Evolutionary conservation across 768 basidiomycete genomes (phyloP).

Genomic region (Suillus alpinus): DNA sequence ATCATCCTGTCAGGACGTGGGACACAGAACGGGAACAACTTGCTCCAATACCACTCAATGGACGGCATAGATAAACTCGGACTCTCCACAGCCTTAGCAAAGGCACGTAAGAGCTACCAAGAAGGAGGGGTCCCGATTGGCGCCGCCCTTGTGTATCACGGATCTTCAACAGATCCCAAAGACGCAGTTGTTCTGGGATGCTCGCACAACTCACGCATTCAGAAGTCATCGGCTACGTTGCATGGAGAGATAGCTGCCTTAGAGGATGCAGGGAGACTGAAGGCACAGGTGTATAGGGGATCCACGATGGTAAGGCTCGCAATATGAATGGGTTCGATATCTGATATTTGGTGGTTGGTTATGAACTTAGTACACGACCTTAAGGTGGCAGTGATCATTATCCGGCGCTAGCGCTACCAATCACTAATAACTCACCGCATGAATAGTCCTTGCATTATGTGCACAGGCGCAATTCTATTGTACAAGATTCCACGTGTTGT

Average conservation of each 20-base stretch:
- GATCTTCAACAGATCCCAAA: slow-evolving; percentile 3
- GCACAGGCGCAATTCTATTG: slow-evolving; percentile 58
- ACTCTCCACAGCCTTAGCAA: slow-evolving; percentile 30
- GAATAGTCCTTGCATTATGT: slow-evolving; percentile 62
- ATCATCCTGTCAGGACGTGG: neutral
- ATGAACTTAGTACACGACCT: slow-evolving; percentile 33
- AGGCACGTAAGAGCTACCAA: slow-evolving; percentile 44
- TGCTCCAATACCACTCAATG: slow-evolving; percentile 4
- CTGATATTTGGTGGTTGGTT: neutral
- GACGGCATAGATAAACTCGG: slow-evolving; percentile 28
- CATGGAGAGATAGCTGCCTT: slow-evolving; percentile 51
- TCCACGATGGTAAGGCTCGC: slow-evolving; percentile 45
- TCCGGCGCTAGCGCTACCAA: neutral
- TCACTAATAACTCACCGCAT: neutral
- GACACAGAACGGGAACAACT: neutral
- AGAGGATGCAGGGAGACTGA: slow-evolving; percentile 51
- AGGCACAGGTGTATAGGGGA: slow-evolving; percentile 41
- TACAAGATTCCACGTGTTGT: slow-evolving; percentile 66
- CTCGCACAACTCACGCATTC: slow-evolving; percentile 44
- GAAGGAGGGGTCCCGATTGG: slow-evolving; percentile 69
- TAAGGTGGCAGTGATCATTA: slow-evolving; percentile 29
- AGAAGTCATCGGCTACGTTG: slow-evolving; percentile 39
- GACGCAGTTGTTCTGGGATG: slow-evolving; percentile 36
- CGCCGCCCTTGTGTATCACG: slow-evolving; percentile 41
- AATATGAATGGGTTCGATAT: neutral